Percentiles rank a stretch among this genome's conserved stretches.
Conservation (phyloP, 164 flowering plant genomes). For the Liriodendron chinense region DNA sequence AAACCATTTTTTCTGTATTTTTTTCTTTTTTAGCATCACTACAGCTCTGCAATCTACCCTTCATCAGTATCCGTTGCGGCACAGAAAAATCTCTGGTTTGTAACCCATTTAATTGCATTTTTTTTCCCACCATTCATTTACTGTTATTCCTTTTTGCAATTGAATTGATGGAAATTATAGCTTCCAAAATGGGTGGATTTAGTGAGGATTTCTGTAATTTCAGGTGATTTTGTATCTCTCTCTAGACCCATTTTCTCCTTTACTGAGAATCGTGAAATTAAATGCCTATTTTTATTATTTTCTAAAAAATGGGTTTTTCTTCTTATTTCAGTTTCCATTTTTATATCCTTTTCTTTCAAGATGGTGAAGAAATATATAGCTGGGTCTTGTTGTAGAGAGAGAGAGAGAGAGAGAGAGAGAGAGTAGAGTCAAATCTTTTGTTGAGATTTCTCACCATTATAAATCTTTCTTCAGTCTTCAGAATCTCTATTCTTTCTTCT, state of each 20-base stretch:
- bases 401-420: too few relatives aligned
- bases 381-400: neutral
- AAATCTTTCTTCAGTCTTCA: neutral
- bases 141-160: too few relatives aligned
- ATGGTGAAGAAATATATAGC: neutral
- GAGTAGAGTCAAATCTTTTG: neutral
- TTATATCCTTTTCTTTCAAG: neutral
- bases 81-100: neutral
- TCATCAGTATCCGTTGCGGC: neutral
- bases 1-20: neutral
- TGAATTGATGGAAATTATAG: neutral
- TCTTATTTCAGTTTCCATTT: conserved; percentile 1
- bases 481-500: neutral
- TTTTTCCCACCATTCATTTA: neutral
- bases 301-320: neutral
- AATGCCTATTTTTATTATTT: neutral
- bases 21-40: neutral
- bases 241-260: neutral
- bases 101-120: neutral
- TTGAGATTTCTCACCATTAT: neutral
- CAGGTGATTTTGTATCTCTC: neutral
- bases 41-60: neutral
- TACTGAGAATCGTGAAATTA: neutral
- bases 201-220: conserved; percentile 1
- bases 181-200: conserved; percentile 13